Percentiles rank a stretch among this genome's conserved stretches.
Evolutionary conservation across 2,329 filamentous ascomycete species (phyloP).

Genomic region (Lachnellula suecica): DNA sequence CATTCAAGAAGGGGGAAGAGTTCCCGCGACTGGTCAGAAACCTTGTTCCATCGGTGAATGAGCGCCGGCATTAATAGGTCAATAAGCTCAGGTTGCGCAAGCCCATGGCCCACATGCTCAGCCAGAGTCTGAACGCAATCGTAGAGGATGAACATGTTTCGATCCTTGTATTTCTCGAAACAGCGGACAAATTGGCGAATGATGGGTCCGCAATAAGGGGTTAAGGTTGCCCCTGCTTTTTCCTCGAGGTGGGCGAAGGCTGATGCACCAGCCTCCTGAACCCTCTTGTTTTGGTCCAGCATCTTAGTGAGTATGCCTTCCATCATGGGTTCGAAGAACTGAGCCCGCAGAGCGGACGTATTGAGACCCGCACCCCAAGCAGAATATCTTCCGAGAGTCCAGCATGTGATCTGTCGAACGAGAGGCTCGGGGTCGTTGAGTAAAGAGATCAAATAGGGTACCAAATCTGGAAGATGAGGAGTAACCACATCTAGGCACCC

Average conservation of each 20-base stretch:
- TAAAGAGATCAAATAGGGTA: slow-evolving; percentile 85
- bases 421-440: slow-evolving; percentile 84
- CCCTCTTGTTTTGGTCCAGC: slow-evolving; percentile 96
- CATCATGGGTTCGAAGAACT: slow-evolving; percentile 95
- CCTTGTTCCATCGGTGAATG: slow-evolving; percentile 82
- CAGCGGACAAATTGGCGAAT: slow-evolving; percentile 89
- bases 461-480: slow-evolving; percentile 85
- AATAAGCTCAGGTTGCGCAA: slow-evolving; percentile 80
- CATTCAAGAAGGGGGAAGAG: slow-evolving; percentile 96
- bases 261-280: slow-evolving; percentile 93
- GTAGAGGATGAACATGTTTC: slow-evolving; percentile 98
- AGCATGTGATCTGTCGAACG: slow-evolving; percentile 95
- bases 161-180: slow-evolving; percentile 94
- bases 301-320: slow-evolving; percentile 91
- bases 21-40: slow-evolving; percentile 86
- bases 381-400: slow-evolving; percentile 93
- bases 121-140: slow-evolving; percentile 97
- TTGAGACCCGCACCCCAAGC: slow-evolving; percentile 81
- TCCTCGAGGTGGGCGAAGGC: slow-evolving; percentile 96
- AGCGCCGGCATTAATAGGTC: slow-evolving; percentile 89
- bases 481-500: slow-evolving; percentile 89
- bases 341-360: slow-evolving; percentile 64
- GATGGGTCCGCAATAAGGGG: slow-evolving; percentile 86
- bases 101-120: slow-evolving; percentile 79
- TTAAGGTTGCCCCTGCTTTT: slow-evolving; percentile 77